These are phyloP conservation scores for Neurospora sp. DNA, from an alignment of 495 filamentous ascomycete genomes.

Conservation along the genomic window DNA sequence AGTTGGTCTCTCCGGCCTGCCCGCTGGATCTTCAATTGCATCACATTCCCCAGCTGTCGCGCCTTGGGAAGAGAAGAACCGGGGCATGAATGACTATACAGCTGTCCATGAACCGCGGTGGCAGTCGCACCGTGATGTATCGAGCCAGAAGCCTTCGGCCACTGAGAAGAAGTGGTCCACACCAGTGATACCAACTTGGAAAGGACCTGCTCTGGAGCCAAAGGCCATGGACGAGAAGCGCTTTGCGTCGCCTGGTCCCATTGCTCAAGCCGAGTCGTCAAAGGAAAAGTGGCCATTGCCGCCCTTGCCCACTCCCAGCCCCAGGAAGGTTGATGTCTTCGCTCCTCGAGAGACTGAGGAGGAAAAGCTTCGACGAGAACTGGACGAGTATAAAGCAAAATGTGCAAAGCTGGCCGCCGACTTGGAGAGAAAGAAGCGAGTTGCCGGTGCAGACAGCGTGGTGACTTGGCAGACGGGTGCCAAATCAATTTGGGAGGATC, in stretches of 20 bases:
- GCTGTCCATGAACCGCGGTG: neutral
- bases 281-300: neutral
- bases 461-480: neutral
- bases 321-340: accelerated
- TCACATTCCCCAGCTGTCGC: neutral
- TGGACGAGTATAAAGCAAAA: neutral
- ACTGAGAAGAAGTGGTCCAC: neutral
- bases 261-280: neutral
- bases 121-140: neutral
- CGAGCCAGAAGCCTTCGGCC: accelerated
- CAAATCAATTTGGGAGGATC: neutral
- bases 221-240: neutral
- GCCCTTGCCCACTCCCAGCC: neutral
- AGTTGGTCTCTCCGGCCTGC: neutral
- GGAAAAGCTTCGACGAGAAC: neutral
- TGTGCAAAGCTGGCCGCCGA: neutral
- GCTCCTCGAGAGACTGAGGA: neutral
- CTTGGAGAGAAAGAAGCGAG: neutral
- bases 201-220: neutral
- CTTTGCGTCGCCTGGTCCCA: accelerated
- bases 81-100: no score
- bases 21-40: neutral
- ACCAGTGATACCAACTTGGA: neutral
- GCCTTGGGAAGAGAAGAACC: neutral
- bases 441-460: neutral